Evolutionary conservation across 2,329 filamentous ascomycete species (phyloP).

Genomic region (Dactylonectria estremocensis): DNA sequence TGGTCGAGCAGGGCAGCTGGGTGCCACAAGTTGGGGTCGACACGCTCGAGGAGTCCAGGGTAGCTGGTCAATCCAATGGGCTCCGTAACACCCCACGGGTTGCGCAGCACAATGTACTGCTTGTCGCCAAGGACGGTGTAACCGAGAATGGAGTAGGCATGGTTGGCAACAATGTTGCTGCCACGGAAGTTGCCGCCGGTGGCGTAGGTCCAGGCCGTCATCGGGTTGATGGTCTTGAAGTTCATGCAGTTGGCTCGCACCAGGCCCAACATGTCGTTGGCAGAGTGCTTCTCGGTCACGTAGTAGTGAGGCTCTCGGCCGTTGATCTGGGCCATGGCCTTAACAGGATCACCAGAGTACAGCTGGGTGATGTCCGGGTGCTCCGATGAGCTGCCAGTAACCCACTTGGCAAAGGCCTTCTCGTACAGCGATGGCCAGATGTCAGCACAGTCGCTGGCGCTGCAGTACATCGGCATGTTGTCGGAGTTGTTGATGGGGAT

Average conservation of each 20-base stretch:
- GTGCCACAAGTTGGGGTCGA: slow-evolving; percentile 56
- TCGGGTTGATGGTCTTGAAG: slow-evolving; percentile 60
- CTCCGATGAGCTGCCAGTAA: slow-evolving; percentile 50
- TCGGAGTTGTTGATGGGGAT: slow-evolving; percentile 62
- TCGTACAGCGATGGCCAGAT: slow-evolving; percentile 64
- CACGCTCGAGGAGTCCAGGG: slow-evolving; percentile 55
- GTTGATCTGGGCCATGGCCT: slow-evolving; percentile 62
- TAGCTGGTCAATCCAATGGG: slow-evolving; percentile 58
- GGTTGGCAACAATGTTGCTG: slow-evolving; percentile 61
- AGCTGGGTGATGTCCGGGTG: slow-evolving; percentile 60
- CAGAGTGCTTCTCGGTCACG: slow-evolving; percentile 51
- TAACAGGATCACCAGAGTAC: slow-evolving; percentile 60
- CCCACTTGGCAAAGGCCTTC: slow-evolving; percentile 65
- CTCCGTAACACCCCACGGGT: slow-evolving; percentile 62
- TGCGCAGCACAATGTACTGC: slow-evolving; percentile 60
- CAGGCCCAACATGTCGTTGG: slow-evolving; percentile 54
- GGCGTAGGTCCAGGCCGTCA: slow-evolving; percentile 59
- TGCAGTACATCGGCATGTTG: slow-evolving; percentile 60
- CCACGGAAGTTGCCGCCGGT: slow-evolving; percentile 56
- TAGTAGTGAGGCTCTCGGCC: slow-evolving; percentile 56
- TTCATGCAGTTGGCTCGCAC: slow-evolving; percentile 59
- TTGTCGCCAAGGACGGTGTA: slow-evolving; percentile 54
- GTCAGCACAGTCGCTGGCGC: slow-evolving; percentile 57
- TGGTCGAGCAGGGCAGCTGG: slow-evolving; percentile 56
- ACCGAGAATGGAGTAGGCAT: slow-evolving; percentile 61